These are phyloP conservation scores for Penicillium verhagenii DNA, from an alignment of 495 filamentous ascomycete genomes.

Conservation along the genomic window DNA sequence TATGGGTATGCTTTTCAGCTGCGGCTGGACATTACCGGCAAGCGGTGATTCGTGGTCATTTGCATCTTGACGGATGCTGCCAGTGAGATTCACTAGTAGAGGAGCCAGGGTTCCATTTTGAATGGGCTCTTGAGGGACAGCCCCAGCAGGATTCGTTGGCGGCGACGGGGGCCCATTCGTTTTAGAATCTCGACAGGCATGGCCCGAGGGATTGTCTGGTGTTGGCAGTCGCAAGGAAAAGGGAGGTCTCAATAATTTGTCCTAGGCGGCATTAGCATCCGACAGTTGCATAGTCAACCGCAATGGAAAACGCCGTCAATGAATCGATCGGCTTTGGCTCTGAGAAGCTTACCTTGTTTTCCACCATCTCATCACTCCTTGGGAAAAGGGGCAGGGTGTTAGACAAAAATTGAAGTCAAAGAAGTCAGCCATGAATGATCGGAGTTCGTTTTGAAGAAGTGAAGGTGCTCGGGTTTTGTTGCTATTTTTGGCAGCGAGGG, in stretches of 20 bases:
- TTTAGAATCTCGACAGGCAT: constrained; percentile 5
- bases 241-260: constrained; percentile 5
- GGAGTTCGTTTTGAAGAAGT: constrained; percentile 2
- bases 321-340: neutral
- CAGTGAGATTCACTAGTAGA: constrained; percentile 1
- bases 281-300: neutral
- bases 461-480: constrained; percentile 1
- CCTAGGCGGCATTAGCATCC: constrained; percentile 1
- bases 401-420: constrained; percentile 3
- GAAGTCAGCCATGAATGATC: neutral
- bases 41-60: constrained; percentile 2
- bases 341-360: constrained; percentile 2
- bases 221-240: constrained; percentile 3
- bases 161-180: neutral
- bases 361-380: constrained; percentile 1
- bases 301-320: neutral
- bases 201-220: neutral
- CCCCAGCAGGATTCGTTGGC: constrained; percentile 2
- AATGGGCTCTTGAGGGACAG: constrained; percentile 1
- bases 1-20: constrained; percentile 3
- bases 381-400: neutral
- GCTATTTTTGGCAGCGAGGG: neutral
- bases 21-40: neutral
- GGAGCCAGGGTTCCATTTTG: constrained; percentile 1
- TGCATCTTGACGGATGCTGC: constrained; percentile 7